A percentile compares a stretch with the other conserved stretches of the same genome.
phyloP scores from a whole-genome alignment of 2,329 filamentous ascomycete genomes.

The Corinectria fuckeliana region DNA sequence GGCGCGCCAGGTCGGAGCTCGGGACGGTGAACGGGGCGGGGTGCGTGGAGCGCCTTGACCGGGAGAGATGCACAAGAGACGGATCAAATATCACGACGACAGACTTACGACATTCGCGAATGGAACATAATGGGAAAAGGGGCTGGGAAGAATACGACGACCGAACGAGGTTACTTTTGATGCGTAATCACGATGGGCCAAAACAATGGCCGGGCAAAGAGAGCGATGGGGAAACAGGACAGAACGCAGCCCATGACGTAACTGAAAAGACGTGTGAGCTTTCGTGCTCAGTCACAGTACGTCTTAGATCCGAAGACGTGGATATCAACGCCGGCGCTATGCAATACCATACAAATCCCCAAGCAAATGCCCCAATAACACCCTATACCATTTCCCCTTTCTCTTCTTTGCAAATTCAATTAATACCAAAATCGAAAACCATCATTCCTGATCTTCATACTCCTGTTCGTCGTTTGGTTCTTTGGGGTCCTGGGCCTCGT shows the following conservation, averaged over 20 bases:
- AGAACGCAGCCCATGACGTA: conserved; percentile 1
- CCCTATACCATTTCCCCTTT: conserved; percentile 13
- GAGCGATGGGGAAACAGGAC: conserved; percentile 27
- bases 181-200: neutral
- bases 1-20: conserved; percentile 26
- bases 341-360: conserved; percentile 33
- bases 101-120: conserved; percentile 10
- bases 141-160: neutral
- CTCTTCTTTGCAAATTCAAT: neutral
- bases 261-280: conserved; percentile 12
- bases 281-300: conserved; percentile 25
- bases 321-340: conserved; percentile 41
- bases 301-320: conserved; percentile 27
- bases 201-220: conserved; percentile 18
- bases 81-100: conserved; percentile 12
- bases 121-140: neutral
- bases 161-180: neutral
- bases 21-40: conserved; percentile 25
- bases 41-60: neutral
- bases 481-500: conserved; percentile 89
- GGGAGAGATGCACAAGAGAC: neutral
- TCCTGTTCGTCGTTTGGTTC: conserved; percentile 71
- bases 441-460: conserved; percentile 48
- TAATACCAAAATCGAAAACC: neutral
- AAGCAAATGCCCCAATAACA: conserved; percentile 22